A percentile compares a stretch with the other conserved stretches of the same genome.
These are phyloP conservation scores for Backusella macrospora DNA, from an alignment of 192 early-diverging fungal species.

Conservation along the genomic window DNA sequence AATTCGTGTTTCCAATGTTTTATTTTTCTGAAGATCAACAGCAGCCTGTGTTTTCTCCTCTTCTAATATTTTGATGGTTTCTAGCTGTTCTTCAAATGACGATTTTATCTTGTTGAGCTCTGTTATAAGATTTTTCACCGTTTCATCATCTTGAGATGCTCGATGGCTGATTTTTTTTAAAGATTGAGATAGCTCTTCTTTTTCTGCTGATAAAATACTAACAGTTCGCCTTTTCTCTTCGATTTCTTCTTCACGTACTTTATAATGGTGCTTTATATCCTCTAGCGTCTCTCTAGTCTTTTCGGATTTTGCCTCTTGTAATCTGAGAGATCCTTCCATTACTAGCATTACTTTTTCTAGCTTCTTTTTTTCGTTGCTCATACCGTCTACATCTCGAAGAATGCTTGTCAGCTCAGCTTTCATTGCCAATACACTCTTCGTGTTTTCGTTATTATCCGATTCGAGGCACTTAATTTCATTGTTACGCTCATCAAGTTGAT, in stretches of 20 bases:
- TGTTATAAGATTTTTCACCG: not conserved
- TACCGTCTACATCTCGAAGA: constrained; percentile 27
- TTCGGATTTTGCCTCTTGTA: constrained; percentile 31
- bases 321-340: constrained; percentile 27
- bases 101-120: constrained; percentile 20
- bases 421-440: constrained; percentile 10
- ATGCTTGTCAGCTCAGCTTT: constrained; percentile 24
- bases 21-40: constrained; percentile 17
- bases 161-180: constrained; percentile 15
- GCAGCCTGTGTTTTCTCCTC: not conserved
- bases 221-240: constrained; percentile 26
- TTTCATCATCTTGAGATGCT: constrained; percentile 18
- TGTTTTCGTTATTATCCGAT: constrained; percentile 22
- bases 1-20: not conserved
- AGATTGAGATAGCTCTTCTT: constrained; percentile 11
- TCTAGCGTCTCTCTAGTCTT: constrained; percentile 19
- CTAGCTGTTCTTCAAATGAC: constrained; percentile 12
- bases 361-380: constrained; percentile 30
- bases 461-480: constrained; percentile 16
- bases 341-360: constrained; percentile 27
- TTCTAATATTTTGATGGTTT: constrained; percentile 1
- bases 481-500: constrained; percentile 28
- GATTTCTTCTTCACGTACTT: constrained; percentile 32
- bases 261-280: constrained; percentile 31
- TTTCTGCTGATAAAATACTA: constrained; percentile 18